These are phyloP conservation scores for Mycoemilia scoparia DNA, from an alignment of 192 early-diverging fungal genomes.

Conservation along the genomic window DNA sequence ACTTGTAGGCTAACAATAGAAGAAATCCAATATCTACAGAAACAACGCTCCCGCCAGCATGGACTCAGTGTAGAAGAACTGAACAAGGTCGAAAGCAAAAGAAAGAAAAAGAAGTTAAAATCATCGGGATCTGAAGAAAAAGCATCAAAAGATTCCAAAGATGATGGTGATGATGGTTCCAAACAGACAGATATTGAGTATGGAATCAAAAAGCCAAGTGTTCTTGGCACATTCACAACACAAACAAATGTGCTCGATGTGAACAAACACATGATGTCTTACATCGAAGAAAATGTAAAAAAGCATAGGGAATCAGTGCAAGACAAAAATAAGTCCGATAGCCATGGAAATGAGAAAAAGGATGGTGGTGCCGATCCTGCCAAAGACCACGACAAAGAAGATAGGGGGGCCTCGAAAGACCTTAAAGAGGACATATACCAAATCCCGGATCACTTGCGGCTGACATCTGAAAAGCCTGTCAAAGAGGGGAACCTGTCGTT, in stretches of 20 bases:
- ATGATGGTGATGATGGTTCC: slow-evolving; percentile 12
- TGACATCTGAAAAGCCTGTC: slow-evolving; percentile 38
- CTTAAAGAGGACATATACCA: slow-evolving; percentile 44
- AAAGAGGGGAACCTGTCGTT: slow-evolving; percentile 73
- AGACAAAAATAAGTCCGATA: slow-evolving; percentile 3
- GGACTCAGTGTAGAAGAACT: slow-evolving; percentile 7
- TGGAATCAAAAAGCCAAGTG: slow-evolving; percentile 18
- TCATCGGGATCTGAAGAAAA: slow-evolving; percentile 4
- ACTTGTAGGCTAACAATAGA: slow-evolving; percentile 8
- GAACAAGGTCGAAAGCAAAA: slow-evolving; percentile 9
- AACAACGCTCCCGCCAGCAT: slow-evolving; percentile 4
- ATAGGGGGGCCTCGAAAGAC: slow-evolving; percentile 1
- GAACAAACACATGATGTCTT: slow-evolving; percentile 74
- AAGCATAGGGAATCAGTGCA: slow-evolving; percentile 28
- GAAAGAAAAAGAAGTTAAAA: neutral
- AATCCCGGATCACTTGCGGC: slow-evolving; percentile 42
- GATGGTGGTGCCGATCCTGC: slow-evolving; percentile 16
- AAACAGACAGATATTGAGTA: neutral
- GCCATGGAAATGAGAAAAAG: neutral
- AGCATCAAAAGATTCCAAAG: neutral
- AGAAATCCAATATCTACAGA: slow-evolving; percentile 10
- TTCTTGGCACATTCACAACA: slow-evolving; percentile 43
- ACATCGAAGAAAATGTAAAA: slow-evolving; percentile 59
- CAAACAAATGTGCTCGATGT: slow-evolving; percentile 62
- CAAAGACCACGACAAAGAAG: neutral